Conservation (phyloP, 192 early-diverging fungal genomes). For the Entomortierella lignicola region DNA sequence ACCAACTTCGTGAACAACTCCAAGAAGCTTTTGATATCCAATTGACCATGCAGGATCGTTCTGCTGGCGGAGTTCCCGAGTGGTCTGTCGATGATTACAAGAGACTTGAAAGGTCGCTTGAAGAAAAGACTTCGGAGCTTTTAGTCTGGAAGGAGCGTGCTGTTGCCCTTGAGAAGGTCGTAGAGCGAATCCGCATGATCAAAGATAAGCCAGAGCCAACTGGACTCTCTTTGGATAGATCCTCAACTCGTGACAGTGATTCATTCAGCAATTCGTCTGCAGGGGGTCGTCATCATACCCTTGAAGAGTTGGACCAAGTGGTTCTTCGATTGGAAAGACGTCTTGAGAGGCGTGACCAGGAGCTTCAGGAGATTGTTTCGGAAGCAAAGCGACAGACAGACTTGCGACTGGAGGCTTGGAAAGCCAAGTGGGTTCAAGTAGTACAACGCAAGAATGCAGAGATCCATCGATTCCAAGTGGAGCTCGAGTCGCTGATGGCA, state of each 20-base stretch:
- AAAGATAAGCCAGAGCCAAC: slow-evolving; percentile 47
- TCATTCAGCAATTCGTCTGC: slow-evolving; percentile 12
- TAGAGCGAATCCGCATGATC: slow-evolving; percentile 52
- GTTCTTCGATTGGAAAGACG: slow-evolving; percentile 44
- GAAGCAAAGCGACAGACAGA: slow-evolving; percentile 51
- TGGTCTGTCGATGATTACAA: slow-evolving; percentile 48
- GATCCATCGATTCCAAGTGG: slow-evolving; percentile 48
- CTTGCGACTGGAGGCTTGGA: slow-evolving; percentile 44
- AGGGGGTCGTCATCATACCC: slow-evolving; percentile 29
- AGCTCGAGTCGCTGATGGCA: slow-evolving; percentile 46
- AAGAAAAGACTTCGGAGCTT: slow-evolving; percentile 46
- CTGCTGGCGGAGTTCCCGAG: slow-evolving; percentile 26
- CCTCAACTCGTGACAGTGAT: slow-evolving; percentile 26
- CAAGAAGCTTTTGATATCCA: slow-evolving; percentile 55
- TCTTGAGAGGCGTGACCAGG: slow-evolving; percentile 45
- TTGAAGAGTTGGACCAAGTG: slow-evolving; percentile 50
- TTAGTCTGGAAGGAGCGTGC: slow-evolving; percentile 49
- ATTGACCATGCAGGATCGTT: slow-evolving; percentile 33
- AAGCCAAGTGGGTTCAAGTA: slow-evolving; percentile 52
- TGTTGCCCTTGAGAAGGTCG: slow-evolving; percentile 45
- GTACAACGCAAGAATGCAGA: slow-evolving; percentile 55
- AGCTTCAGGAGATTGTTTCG: slow-evolving; percentile 44
- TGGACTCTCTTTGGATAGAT: slow-evolving; percentile 33
- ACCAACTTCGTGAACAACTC: slow-evolving; percentile 42
- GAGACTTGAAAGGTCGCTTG: slow-evolving; percentile 40